These are phyloP conservation scores for Cordyceps tenuipes DNA, from an alignment of 2,329 filamentous ascomycete genomes.

Conservation along the genomic window DNA sequence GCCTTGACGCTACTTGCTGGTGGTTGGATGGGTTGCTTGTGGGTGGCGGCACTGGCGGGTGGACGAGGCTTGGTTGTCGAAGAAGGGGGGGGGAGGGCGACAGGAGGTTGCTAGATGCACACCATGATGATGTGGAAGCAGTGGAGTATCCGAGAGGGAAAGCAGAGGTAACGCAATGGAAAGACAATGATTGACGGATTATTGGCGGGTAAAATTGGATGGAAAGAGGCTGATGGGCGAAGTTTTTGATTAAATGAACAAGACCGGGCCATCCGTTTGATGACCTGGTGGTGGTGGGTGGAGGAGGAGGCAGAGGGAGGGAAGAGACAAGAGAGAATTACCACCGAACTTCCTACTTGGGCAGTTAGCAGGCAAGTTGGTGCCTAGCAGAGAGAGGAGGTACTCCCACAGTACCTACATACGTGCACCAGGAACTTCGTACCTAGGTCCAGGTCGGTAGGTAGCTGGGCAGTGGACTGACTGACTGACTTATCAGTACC, in stretches of 20 bases:
- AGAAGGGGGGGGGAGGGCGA: not conserved
- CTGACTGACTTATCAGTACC: no score
- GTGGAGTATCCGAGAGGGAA: not conserved
- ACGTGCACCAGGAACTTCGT: no score
- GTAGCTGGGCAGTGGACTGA: not conserved
- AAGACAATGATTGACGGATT: constrained; percentile 8
- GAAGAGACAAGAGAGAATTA: not conserved
- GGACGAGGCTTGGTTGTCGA: not conserved
- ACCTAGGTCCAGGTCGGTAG: not conserved
- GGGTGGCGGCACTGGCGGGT: not conserved
- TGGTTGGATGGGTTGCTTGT: not conserved
- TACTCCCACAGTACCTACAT: no score
- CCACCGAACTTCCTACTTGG: no score
- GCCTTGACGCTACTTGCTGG: not conserved
- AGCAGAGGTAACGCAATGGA: not conserved
- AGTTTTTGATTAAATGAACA: not conserved
- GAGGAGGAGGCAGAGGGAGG: not conserved
- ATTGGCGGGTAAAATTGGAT: not conserved
- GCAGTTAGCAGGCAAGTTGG: no score
- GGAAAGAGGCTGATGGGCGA: not conserved
- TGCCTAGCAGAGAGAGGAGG: not conserved
- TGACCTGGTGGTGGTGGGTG: not conserved
- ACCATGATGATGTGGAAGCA: not conserved
- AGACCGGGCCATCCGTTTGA: not conserved
- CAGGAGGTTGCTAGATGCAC: constrained; percentile 3